phyloP scores from a whole-genome alignment of 345 rosid species.

The Rhizophora mangle region DNA sequence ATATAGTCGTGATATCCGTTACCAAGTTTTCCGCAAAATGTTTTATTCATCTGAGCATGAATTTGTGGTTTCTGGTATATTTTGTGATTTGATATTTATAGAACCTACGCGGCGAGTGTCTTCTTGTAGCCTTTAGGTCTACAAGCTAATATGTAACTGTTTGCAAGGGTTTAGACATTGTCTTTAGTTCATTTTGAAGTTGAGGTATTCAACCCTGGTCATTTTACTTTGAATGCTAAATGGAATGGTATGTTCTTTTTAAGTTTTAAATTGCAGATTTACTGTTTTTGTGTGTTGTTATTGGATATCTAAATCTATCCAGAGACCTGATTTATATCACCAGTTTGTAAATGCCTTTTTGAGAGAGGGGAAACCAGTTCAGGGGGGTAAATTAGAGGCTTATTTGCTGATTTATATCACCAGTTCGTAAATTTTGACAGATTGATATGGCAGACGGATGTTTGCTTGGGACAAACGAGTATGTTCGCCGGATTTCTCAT shows the following conservation, averaged over 20 bases:
- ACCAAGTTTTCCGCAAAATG: conserved; percentile 18
- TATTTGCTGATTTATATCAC: no score
- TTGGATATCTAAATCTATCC: neutral
- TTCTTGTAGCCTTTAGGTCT: conserved; percentile 33
- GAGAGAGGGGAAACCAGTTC: no score
- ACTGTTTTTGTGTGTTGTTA: neutral
- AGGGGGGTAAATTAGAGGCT: no score
- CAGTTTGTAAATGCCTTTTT: no score
- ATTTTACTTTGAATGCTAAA: conserved; percentile 22
- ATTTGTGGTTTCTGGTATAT: conserved; percentile 22
- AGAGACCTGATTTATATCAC: neutral
- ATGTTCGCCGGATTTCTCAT: no score
- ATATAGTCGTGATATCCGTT: conserved; percentile 9
- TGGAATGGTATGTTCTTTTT: conserved; percentile 23
- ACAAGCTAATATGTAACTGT: conserved; percentile 43
- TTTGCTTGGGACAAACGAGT: no score
- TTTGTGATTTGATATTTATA: conserved; percentile 32
- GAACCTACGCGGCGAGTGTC: conserved; percentile 33
- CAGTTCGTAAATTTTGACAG: no score
- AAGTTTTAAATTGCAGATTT: neutral
- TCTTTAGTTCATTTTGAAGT: conserved; percentile 20
- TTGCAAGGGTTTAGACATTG: conserved; percentile 33
- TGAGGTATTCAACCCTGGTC: conserved; percentile 22
- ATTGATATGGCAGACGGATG: no score
- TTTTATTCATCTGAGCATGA: conserved; percentile 12